Evolutionary conservation across 495 filamentous ascomycete species (phyloP).

Genomic region (Penicillium roqueforti): DNA sequence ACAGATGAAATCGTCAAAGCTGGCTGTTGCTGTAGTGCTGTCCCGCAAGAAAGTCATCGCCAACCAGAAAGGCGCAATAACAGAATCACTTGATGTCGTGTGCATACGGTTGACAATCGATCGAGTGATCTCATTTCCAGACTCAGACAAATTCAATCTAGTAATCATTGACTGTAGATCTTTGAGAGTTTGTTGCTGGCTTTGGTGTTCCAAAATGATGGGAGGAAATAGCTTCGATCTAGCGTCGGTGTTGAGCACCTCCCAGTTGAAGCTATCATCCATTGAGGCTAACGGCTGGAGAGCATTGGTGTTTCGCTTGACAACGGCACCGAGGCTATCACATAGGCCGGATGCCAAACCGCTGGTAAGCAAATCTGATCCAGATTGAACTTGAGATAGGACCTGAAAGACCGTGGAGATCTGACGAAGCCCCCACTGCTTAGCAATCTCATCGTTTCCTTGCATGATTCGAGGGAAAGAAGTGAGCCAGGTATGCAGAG

Average conservation of each 20-base stretch:
- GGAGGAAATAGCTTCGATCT: conserved; percentile 20
- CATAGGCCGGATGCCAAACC: conserved; percentile 55
- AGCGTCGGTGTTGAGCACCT: conserved; percentile 1
- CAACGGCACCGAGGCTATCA: conserved; percentile 42
- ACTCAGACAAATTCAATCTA: conserved; percentile 38
- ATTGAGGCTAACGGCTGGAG: conserved; percentile 28
- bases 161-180: conserved; percentile 46
- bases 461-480: conserved; percentile 81
- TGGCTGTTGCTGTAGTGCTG: conserved; percentile 37
- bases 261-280: conserved; percentile 16
- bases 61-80: conserved; percentile 78
- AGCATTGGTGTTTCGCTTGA: conserved; percentile 25
- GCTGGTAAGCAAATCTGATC: conserved; percentile 65
- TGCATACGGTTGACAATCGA: conserved; percentile 57
- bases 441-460: conserved; percentile 72
- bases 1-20: conserved; percentile 63
- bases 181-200: conserved; percentile 56
- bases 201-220: conserved; percentile 59
- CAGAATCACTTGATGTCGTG: conserved; percentile 48
- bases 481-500: conserved; percentile 75
- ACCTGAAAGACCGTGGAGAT: conserved; percentile 70
- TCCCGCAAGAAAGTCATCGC: conserved; percentile 65
- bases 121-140: conserved; percentile 45
- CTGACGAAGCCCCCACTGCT: conserved; percentile 65
- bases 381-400: conserved; percentile 59